Percentiles rank a stretch among this genome's conserved stretches.
These are phyloP conservation scores for Podospora pseudocomata DNA, from an alignment of 495 filamentous ascomycete species.

Conservation along the genomic window DNA sequence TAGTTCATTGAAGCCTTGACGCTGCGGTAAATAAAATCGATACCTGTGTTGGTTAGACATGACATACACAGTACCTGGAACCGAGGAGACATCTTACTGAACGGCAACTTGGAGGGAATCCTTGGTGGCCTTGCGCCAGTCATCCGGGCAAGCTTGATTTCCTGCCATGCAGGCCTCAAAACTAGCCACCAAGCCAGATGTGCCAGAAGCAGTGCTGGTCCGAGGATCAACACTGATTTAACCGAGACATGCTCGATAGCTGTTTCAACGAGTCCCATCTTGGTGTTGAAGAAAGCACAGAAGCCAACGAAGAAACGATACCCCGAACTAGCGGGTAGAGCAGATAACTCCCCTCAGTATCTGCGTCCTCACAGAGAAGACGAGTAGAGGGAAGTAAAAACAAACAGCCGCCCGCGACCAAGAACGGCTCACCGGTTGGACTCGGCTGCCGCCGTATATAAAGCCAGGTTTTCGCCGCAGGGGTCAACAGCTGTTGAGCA, in stretches of 20 bases:
- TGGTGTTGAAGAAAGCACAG: constrained; percentile 8
- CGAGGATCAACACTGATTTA: constrained; percentile 28
- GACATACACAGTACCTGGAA: constrained; percentile 26
- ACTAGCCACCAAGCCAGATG: constrained; percentile 29
- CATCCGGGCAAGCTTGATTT: constrained; percentile 37
- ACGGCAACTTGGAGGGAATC: constrained; percentile 28
- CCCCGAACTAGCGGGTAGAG: not conserved
- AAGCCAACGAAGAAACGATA: not conserved
- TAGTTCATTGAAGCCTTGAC: constrained; percentile 49
- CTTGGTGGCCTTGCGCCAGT: constrained; percentile 34
- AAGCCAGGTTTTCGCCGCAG: not conserved
- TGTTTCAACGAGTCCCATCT: constrained; percentile 43
- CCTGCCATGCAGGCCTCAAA: constrained; percentile 26
- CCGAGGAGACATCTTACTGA: constrained; percentile 22
- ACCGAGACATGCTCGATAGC: constrained; percentile 36
- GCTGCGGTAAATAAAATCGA: constrained; percentile 57
- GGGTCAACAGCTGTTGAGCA: constrained; percentile 8
- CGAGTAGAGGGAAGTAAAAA: not conserved
- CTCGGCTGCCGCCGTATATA: not conserved
- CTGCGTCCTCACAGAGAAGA: not conserved
- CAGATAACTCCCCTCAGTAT: not conserved
- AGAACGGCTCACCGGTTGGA: not conserved
- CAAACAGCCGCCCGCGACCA: not conserved
- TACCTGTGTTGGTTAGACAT: constrained; percentile 40
- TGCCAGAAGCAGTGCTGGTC: constrained; percentile 29